phyloP scores from a whole-genome alignment of 2,329 filamentous ascomycete species.

The Botrytis aclada region DNA sequence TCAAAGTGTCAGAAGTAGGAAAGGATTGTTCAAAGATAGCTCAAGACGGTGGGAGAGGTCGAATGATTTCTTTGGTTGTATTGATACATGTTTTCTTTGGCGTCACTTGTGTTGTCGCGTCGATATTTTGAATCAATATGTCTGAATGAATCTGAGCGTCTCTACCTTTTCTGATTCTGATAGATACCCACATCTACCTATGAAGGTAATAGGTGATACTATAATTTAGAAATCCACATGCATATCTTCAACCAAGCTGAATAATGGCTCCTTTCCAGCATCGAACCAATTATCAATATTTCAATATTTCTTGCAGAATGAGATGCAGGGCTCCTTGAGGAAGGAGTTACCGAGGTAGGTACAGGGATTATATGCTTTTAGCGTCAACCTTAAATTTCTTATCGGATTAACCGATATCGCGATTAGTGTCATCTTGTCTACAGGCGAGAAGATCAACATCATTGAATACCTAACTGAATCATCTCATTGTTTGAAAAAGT shows the following conservation, averaged over 20 bases:
- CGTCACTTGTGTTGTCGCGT: background rate
- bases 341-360: background rate
- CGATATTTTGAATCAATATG: background rate
- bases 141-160: background rate
- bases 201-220: background rate
- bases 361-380: background rate
- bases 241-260: background rate
- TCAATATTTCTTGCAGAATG: background rate
- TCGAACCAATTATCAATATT: background rate
- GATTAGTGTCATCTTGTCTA: background rate
- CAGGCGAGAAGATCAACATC: background rate
- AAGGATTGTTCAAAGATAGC: background rate
- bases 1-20: background rate
- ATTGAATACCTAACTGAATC: background rate
- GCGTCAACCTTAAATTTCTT: conserved; percentile 18
- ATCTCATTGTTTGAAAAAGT: background rate
- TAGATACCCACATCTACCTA: background rate
- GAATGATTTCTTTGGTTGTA: background rate
- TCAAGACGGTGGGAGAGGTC: background rate
- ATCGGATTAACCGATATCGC: conserved; percentile 13
- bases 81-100: background rate
- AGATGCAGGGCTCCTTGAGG: background rate
- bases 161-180: background rate
- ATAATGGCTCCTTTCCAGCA: background rate
- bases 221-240: background rate